Evolutionary conservation across 2,329 filamentous ascomycete species (phyloP).

Genomic region (Ceratocystis alfenasii): DNA sequence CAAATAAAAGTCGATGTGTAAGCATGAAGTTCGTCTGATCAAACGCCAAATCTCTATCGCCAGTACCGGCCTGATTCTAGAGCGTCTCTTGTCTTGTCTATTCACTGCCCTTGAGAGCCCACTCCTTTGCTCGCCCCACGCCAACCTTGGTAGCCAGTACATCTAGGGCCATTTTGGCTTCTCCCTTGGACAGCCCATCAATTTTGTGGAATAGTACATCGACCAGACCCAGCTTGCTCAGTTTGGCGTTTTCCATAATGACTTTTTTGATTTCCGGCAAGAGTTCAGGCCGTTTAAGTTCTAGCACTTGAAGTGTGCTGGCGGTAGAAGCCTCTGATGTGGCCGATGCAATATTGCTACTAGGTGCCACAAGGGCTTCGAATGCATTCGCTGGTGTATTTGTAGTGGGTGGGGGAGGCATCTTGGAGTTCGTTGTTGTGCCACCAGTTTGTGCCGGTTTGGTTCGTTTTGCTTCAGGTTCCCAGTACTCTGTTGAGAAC

Average conservation of each 20-base stretch:
- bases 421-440: constrained; percentile 20
- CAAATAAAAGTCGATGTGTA: not conserved
- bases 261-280: constrained; percentile 34
- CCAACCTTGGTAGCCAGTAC: constrained; percentile 33
- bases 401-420: constrained; percentile 27
- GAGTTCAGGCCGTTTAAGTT: constrained; percentile 27
- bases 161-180: constrained; percentile 35
- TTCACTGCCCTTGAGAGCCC: constrained; percentile 27
- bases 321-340: constrained; percentile 23
- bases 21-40: not conserved
- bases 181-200: constrained; percentile 30
- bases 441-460: not conserved
- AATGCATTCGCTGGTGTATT: constrained; percentile 30
- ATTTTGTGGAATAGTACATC: constrained; percentile 34
- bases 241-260: constrained; percentile 32
- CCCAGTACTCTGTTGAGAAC: constrained; percentile 75
- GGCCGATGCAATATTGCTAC: constrained; percentile 12
- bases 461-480: constrained; percentile 31
- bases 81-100: not conserved
- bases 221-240: constrained; percentile 34
- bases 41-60: not conserved
- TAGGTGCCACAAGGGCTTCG: constrained; percentile 27
- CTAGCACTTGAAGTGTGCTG: constrained; percentile 30
- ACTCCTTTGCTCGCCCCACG: constrained; percentile 31
- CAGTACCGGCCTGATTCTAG: not conserved